A percentile compares a stretch with the other conserved stretches of the same genome.
phyloP scores from a whole-genome alignment of 805 yeast genomes.

The Ascoidea rubescens region DNA sequence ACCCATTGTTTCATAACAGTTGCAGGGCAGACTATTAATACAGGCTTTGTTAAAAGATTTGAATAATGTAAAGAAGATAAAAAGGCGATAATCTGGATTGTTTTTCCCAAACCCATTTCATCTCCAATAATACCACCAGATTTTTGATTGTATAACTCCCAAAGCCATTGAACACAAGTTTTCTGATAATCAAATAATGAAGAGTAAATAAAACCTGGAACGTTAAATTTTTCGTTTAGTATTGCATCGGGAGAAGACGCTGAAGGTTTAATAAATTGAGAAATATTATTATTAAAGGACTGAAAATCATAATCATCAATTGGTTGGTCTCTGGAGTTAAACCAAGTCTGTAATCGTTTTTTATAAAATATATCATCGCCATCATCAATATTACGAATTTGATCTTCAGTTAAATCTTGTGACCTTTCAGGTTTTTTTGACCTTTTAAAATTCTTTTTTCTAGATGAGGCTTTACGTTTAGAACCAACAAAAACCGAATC shows the following conservation, averaged over 20 bases:
- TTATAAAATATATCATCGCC: slow-evolving; percentile 64
- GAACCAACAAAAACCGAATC: no score
- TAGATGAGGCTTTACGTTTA: no score
- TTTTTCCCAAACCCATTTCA: slow-evolving; percentile 97
- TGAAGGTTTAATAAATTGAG: slow-evolving; percentile 68
- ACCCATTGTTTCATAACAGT: slow-evolving; percentile 96
- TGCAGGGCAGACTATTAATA: slow-evolving; percentile 86
- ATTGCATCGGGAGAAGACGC: slow-evolving; percentile 67
- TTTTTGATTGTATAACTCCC: slow-evolving; percentile 80
- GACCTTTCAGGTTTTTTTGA: no score
- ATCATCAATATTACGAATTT: slow-evolving; percentile 47
- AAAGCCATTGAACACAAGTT: slow-evolving; percentile 95
- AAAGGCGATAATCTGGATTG: slow-evolving; percentile 84
- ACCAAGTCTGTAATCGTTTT: slow-evolving; percentile 49
- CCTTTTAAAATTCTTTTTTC: no score
- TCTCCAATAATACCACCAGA: slow-evolving; percentile 96
- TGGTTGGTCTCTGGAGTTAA: slow-evolving; percentile 5
- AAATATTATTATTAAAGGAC: slow-evolving; percentile 8
- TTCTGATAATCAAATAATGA: slow-evolving; percentile 85
- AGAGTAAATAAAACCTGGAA: slow-evolving; percentile 88
- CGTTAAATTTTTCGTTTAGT: slow-evolving; percentile 49
- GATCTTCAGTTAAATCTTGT: no score
- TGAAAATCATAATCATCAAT: slow-evolving; percentile 6
- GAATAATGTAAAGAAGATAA: slow-evolving; percentile 85
- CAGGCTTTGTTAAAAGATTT: slow-evolving; percentile 59